Conservation (phyloP, 1,284 basidiomycete species). For the Sutorius eximius region DNA sequence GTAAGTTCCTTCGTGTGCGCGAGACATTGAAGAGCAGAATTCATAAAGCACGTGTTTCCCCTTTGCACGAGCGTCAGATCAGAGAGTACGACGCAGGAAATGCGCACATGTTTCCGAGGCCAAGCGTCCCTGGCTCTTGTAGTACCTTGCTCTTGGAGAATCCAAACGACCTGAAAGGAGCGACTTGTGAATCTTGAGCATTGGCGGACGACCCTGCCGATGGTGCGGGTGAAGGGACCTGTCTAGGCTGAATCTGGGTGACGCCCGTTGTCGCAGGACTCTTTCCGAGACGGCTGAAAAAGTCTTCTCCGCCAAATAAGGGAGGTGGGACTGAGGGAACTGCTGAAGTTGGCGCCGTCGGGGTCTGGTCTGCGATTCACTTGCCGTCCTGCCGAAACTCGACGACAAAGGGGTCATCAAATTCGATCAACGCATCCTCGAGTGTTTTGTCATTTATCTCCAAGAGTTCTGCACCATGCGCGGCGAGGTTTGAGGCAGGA, state of each 20-base stretch:
- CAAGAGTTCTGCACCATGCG: slow-evolving; percentile 40
- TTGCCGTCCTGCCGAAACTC: slow-evolving; percentile 54
- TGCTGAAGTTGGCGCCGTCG: slow-evolving; percentile 3
- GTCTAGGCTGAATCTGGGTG: slow-evolving; percentile 30
- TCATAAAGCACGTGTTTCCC: slow-evolving; percentile 98
- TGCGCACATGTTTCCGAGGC: slow-evolving; percentile 81
- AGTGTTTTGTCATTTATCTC: slow-evolving; percentile 45
- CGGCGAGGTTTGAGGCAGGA: slow-evolving; percentile 40
- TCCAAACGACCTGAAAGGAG: slow-evolving; percentile 29
- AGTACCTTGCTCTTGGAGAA: slow-evolving; percentile 36
- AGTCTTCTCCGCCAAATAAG: slow-evolving; percentile 57
- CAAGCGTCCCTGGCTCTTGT: slow-evolving; percentile 74
- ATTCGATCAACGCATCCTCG: slow-evolving; percentile 58
- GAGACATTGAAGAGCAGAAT: slow-evolving; percentile 94
- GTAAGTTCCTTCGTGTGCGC: slow-evolving; percentile 89
- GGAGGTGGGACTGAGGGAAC: slow-evolving; percentile 39
- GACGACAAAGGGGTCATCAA: slow-evolving; percentile 63
- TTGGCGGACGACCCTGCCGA: slow-evolving; percentile 27
- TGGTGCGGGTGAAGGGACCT: slow-evolving; percentile 26
- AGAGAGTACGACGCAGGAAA: neutral
- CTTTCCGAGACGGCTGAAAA: slow-evolving; percentile 52
- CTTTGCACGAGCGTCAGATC: slow-evolving; percentile 37
- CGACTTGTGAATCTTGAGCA: slow-evolving; percentile 25
- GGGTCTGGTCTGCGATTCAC: slow-evolving; percentile 48
- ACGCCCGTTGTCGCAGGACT: slow-evolving; percentile 23